These are phyloP conservation scores for Grifola frondosa DNA, from an alignment of 1,284 basidiomycete genomes.

Conservation along the genomic window DNA sequence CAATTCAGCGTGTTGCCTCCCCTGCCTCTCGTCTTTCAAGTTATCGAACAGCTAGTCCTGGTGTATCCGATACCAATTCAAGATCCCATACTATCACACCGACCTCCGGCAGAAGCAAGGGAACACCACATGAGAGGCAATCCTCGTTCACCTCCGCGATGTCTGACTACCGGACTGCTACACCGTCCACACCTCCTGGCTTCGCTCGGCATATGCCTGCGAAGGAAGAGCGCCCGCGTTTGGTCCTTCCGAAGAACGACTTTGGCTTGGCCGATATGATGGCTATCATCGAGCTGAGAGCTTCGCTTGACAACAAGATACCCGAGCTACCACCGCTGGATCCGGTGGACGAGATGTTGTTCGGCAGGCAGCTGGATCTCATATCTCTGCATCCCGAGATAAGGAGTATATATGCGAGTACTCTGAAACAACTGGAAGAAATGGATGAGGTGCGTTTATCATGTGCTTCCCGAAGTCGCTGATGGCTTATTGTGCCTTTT, in stretches of 20 bases:
- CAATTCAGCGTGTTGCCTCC: constrained; percentile 31
- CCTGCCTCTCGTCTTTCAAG: constrained; percentile 26
- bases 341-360: constrained; percentile 70
- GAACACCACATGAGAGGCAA: constrained; percentile 44
- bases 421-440: constrained; percentile 76
- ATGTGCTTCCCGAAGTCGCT: neutral
- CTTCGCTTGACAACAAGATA: constrained; percentile 37
- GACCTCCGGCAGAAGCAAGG: constrained; percentile 16
- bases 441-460: constrained; percentile 64
- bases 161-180: constrained; percentile 62
- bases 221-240: constrained; percentile 24
- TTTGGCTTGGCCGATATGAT: constrained; percentile 84
- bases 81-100: constrained; percentile 27
- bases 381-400: constrained; percentile 70
- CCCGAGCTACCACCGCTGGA: constrained; percentile 45
- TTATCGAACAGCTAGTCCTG: constrained; percentile 31
- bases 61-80: constrained; percentile 21
- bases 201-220: constrained; percentile 26
- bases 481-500: neutral
- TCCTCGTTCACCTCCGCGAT: constrained; percentile 65
- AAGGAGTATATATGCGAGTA: constrained; percentile 66
- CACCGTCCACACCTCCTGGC: constrained; percentile 27
- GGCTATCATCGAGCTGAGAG: constrained; percentile 75
- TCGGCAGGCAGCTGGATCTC: constrained; percentile 64
- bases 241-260: constrained; percentile 71